Evolutionary conservation across 1,284 basidiomycete genomes (phyloP), one percentile per base, ranked within the genome.

Genomic region (Violaceomyces palustris): DNA sequence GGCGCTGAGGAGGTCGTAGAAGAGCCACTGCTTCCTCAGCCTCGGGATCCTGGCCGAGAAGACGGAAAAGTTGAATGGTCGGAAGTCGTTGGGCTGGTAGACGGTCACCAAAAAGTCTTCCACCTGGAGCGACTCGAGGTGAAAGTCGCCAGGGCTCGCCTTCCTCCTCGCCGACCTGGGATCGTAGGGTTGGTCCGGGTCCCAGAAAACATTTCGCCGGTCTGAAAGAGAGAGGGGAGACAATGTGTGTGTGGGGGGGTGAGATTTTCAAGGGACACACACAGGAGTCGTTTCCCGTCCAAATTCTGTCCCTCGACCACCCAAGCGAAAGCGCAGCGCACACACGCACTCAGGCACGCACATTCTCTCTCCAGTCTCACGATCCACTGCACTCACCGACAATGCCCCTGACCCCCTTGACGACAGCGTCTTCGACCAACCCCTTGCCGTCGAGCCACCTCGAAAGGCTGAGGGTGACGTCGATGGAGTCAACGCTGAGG

Each of bases 361-460:
- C n/a, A n/a, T n/a, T n/a, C n/a, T n/a, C n/a, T n/a, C n/a, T n/a
- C n/a, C n/a, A n/a, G n/a, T n/a, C n/a, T n/a, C n/a, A n/a, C n/a
- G n/a, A n/a, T n/a, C n/a, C n/a, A n/a, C n/a, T n/a, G 9, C 5
- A 74, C 80, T 48, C 64, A 88, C 89, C 90, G 38, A 98, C 76
- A 14, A 93, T 85, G 15, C 94, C 94, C 37, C 94, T 82, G 3
- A 98, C 90, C 34, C 94, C 94, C 66, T 88, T 88, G 39, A 98
- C 79, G 15, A 86, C 87, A 1, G 91, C 93, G 70, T 90, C 85
- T 61, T 90, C 83, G 11, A 99, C 78, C 4, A 98, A 75, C 0
- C 94, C 94, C 72, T 92, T 96, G 1, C 93, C 94, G 71, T 96
- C 90, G 38, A 96, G 78, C 94, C 94, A 99, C 38, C 86, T 79